Percentiles rank a stretch among this genome's conserved stretches.
Conservation (phyloP, 2,329 filamentous ascomycete species). For the Clarireedia hainanense region DNA sequence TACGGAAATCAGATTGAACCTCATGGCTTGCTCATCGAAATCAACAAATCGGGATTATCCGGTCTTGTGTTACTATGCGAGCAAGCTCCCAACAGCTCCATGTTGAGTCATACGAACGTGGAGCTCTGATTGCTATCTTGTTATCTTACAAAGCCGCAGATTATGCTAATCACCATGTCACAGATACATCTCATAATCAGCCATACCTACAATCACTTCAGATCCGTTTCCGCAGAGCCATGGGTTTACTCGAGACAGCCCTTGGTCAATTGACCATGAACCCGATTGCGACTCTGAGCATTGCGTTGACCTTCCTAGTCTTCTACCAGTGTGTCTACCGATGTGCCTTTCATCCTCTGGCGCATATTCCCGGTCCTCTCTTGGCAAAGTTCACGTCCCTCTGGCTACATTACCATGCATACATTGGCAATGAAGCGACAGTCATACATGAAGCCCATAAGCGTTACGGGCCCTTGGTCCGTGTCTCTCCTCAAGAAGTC, state of each 20-base stretch:
- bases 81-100: too few relatives aligned
- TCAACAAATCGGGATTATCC: too few relatives aligned
- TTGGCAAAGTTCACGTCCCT: slow-evolving; percentile 27
- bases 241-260: slow-evolving; percentile 12
- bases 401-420: slow-evolving; percentile 32
- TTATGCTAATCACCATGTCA: too few relatives aligned
- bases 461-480: slow-evolving; percentile 29
- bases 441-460: slow-evolving; percentile 22
- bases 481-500: slow-evolving; percentile 30
- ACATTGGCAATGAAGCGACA: slow-evolving; percentile 29
- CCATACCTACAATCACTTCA: too few relatives aligned
- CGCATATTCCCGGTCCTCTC: slow-evolving; percentile 33
- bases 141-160: too few relatives aligned
- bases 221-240: not conserved
- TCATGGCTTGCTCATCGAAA: too few relatives aligned
- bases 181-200: too few relatives aligned
- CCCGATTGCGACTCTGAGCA: slow-evolving; percentile 9
- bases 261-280: slow-evolving; percentile 1
- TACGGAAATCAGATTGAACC: too few relatives aligned
- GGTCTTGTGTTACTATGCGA: too few relatives aligned
- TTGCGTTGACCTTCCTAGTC: slow-evolving; percentile 11
- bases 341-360: slow-evolving; percentile 33
- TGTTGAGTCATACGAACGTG: too few relatives aligned
- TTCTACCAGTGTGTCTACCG: slow-evolving; percentile 27
- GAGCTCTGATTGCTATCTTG: too few relatives aligned